phyloP scores from a whole-genome alignment of 441 rosid species.

The Syzygium malaccense region DNA sequence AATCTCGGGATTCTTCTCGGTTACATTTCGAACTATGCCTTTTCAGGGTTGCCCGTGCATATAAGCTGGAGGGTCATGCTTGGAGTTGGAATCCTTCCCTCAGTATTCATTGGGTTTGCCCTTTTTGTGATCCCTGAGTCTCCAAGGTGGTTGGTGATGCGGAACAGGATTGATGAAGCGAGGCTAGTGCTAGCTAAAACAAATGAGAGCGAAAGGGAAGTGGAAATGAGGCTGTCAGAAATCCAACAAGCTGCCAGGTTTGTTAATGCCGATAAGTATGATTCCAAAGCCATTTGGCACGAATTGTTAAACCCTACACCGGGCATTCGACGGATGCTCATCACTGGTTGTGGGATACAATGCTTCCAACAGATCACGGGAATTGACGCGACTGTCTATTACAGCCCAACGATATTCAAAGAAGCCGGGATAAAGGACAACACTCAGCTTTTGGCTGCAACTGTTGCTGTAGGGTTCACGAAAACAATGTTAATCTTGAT shows the following conservation, averaged over 20 bases:
- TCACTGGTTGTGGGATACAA: slow-evolving; percentile 36
- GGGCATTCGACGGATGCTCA: slow-evolving; percentile 23
- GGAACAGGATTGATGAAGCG: slow-evolving; percentile 25
- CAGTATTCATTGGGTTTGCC: slow-evolving; percentile 25
- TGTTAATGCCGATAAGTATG: slow-evolving; percentile 18
- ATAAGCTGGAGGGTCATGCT: slow-evolving; percentile 37
- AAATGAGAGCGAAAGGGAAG: slow-evolving; percentile 18
- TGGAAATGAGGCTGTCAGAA: slow-evolving; percentile 26
- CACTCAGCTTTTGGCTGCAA: slow-evolving; percentile 26
- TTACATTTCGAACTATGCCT: slow-evolving; percentile 31
- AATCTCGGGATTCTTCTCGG: slow-evolving; percentile 39
- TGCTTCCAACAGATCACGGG: slow-evolving; percentile 40
- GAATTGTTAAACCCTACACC: slow-evolving; percentile 26
- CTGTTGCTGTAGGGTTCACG: slow-evolving; percentile 38
- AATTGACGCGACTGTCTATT: slow-evolving; percentile 35
- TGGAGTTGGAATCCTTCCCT: slow-evolving; percentile 34
- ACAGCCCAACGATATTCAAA: slow-evolving; percentile 32
- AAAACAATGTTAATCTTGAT: slow-evolving; percentile 28
- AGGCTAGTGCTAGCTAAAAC: slow-evolving; percentile 28
- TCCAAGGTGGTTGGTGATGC: slow-evolving; percentile 39
- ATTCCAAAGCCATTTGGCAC: slow-evolving; percentile 28
- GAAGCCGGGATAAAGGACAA: slow-evolving; percentile 24
- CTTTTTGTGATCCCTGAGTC: slow-evolving; percentile 36
- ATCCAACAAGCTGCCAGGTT: slow-evolving; percentile 22
- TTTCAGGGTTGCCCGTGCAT: slow-evolving; percentile 23